phyloP scores from a whole-genome alignment of 306 rosid genomes.

The Aeschynomene evenia region DNA sequence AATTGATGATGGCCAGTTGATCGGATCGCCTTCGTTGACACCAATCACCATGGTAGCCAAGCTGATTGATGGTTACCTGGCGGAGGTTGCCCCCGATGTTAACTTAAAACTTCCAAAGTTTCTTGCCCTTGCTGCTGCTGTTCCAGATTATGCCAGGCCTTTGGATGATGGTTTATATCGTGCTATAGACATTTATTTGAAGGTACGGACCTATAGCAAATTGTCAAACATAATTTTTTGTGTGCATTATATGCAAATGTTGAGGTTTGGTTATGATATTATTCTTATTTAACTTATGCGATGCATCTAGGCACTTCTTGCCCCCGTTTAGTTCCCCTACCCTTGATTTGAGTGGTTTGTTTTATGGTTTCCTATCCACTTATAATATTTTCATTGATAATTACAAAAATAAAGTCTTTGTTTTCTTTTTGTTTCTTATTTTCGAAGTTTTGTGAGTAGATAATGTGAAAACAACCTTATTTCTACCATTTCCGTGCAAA shows the following conservation, averaged over 20 bases:
- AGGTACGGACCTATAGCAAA: conserved; percentile 51
- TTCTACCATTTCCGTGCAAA: background rate
- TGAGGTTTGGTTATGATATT: too few relatives aligned
- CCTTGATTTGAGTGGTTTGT: conserved; percentile 7
- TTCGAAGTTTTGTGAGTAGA: background rate
- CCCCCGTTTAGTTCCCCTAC: background rate
- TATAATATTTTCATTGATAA: background rate
- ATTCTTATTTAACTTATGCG: background rate
- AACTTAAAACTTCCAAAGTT: conserved; percentile 87
- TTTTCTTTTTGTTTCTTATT: background rate
- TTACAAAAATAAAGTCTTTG: background rate
- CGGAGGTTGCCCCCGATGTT: conserved; percentile 98
- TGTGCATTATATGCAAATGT: background rate
- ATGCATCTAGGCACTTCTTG: background rate
- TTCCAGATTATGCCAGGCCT: conserved; percentile 95
- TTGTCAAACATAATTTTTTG: background rate
- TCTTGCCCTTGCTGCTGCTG: conserved; percentile 90
- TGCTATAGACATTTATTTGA: conserved; percentile 86
- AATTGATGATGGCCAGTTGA: conserved; percentile 75
- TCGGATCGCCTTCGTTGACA: conserved; percentile 89
- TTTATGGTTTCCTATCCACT: background rate
- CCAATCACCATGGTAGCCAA: conserved; percentile 95
- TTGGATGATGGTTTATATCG: conserved; percentile 98
- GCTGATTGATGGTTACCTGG: conserved; percentile 93
- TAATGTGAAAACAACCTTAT: background rate